phyloP scores from a whole-genome alignment of 164 flowering plant species.

The Brasenia schreberi region DNA sequence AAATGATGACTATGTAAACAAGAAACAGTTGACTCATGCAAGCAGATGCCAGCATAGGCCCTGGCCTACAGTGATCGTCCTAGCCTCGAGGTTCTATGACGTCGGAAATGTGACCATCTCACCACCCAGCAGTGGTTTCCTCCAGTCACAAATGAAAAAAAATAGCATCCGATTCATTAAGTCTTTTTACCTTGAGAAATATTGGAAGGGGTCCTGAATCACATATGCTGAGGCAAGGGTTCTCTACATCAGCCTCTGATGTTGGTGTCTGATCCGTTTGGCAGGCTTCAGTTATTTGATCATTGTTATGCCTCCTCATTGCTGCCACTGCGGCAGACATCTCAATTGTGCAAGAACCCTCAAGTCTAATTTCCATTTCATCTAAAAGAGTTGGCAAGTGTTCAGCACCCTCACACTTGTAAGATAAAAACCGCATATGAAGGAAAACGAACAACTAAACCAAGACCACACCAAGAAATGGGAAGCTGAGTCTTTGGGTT shows the following conservation, averaged over 20 bases:
- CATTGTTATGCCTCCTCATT: conserved; percentile 64
- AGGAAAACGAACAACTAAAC: conserved; percentile 28
- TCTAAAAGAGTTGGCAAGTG: not conserved
- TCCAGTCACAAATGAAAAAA: not conserved
- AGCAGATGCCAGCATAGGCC: too few species aligned
- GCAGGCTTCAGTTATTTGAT: conserved; percentile 55
- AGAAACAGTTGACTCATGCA: too few species aligned
- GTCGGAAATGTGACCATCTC: not conserved
- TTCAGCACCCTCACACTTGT: not conserved
- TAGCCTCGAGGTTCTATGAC: not conserved
- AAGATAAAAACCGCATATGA: conserved; percentile 5
- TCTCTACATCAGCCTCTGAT: conserved; percentile 52
- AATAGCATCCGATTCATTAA: too few species aligned
- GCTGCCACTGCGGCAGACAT: conserved; percentile 41
- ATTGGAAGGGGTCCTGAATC: conserved; percentile 60
- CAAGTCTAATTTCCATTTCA: conserved; percentile 35
- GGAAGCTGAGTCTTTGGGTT: conserved; percentile 12
- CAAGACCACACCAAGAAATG: conserved; percentile 31
- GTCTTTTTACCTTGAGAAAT: conserved; percentile 45
- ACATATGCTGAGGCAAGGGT: conserved; percentile 8
- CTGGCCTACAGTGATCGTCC: too few species aligned
- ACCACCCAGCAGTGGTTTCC: not conserved
- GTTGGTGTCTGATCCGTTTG: conserved; percentile 25
- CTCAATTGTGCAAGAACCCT: conserved; percentile 34
- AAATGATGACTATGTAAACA: too few species aligned